Evolutionary conservation across 2,329 filamentous ascomycete genomes (phyloP).

Genomic region (Magnaporthales sp.): DNA sequence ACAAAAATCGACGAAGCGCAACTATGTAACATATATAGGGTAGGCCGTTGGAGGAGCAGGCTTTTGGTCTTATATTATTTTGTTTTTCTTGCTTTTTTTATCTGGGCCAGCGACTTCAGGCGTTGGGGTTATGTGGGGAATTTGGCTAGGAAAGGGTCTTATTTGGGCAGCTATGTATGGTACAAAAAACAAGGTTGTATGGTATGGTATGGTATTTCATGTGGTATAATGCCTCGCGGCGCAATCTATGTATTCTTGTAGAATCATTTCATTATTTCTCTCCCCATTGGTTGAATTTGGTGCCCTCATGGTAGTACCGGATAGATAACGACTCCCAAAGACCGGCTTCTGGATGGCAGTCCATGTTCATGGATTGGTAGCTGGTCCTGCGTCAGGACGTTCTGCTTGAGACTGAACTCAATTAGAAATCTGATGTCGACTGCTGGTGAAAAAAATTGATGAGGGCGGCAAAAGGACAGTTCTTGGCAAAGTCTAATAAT

Average conservation of each 20-base stretch:
- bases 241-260: neutral
- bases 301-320: neutral
- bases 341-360: neutral
- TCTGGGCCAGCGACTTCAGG: neutral
- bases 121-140: neutral
- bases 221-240: neutral
- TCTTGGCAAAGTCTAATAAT: neutral
- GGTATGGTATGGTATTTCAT: neutral
- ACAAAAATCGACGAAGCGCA: neutral
- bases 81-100: too few species aligned
- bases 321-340: neutral
- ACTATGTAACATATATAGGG: neutral
- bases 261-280: neutral
- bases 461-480: neutral
- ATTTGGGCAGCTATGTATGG: neutral
- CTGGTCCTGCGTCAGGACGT: neutral
- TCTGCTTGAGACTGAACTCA: neutral
- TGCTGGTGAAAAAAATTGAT: neutral
- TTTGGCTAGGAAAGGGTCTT: neutral
- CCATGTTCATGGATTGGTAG: neutral
- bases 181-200: neutral
- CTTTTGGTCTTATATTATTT: neutral
- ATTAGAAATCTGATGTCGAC: neutral
- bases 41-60: neutral
- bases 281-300: neutral